Conservation (phyloP, 371 early-diverging fungal genomes). For the Mortierella sp. region DNA sequence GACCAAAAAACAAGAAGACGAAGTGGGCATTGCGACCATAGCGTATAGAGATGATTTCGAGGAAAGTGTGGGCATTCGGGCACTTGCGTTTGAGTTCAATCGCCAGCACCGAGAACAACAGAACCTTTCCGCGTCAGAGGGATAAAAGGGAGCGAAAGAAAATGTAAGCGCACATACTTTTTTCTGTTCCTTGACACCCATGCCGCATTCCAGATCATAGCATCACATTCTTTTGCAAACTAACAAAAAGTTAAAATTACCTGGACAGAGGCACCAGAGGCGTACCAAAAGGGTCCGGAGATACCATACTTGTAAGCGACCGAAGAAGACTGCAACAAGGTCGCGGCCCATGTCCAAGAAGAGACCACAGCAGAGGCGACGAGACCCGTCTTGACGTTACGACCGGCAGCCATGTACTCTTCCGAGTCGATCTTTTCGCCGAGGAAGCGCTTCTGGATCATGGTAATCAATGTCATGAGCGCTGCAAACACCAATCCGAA, state of each 20-base stretch:
- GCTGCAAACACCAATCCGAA: slow-evolving; percentile 72
- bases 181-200: neutral
- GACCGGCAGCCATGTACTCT: slow-evolving; percentile 77
- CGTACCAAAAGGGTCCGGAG: slow-evolving; percentile 78
- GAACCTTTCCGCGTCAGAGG: slow-evolving; percentile 43
- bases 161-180: neutral
- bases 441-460: slow-evolving; percentile 70
- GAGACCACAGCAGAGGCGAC: slow-evolving; percentile 80
- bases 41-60: slow-evolving; percentile 76
- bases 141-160: neutral
- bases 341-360: slow-evolving; percentile 81
- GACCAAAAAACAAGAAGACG: slow-evolving; percentile 70
- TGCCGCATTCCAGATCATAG: neutral
- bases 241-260: slow-evolving; percentile 15
- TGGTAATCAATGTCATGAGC: slow-evolving; percentile 74
- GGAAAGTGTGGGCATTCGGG: slow-evolving; percentile 78
- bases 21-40: slow-evolving; percentile 73
- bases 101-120: slow-evolving; percentile 78
- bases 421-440: slow-evolving; percentile 74
- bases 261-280: slow-evolving; percentile 78
- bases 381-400: slow-evolving; percentile 75
- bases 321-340: slow-evolving; percentile 73
- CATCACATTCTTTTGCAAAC: too few relatives aligned
- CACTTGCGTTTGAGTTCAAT: slow-evolving; percentile 78
- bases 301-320: slow-evolving; percentile 78